Conservation (phyloP, 257 asterid species). For the Solanum chilense region DNA sequence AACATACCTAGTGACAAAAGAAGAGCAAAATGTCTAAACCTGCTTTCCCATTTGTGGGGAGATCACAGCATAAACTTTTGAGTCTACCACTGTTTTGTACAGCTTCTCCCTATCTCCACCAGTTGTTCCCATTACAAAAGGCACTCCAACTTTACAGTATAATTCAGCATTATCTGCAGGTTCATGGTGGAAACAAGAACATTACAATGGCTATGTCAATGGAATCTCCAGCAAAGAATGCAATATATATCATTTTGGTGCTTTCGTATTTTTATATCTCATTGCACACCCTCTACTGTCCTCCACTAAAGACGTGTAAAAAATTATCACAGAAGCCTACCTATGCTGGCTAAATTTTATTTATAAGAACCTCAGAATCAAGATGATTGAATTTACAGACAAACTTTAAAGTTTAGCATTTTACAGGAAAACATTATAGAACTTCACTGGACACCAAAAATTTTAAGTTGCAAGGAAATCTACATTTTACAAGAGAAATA, state of each 20-base stretch:
- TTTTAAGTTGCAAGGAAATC: neutral
- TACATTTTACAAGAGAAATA: neutral
- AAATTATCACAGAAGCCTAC: neutral
- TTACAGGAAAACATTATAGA: neutral
- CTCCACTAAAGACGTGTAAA: neutral
- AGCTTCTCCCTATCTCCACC: slow-evolving; percentile 94
- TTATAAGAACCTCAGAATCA: neutral
- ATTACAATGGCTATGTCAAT: neutral
- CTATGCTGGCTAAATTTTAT: neutral
- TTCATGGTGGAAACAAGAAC: neutral
- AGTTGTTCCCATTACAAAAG: slow-evolving; percentile 96
- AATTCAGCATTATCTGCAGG: slow-evolving; percentile 69
- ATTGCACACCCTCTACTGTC: neutral
- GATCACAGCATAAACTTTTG: slow-evolving; percentile 78
- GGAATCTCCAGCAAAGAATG: neutral
- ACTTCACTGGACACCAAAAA: neutral
- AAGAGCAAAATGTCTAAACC: slow-evolving; percentile 22
- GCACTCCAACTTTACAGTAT: slow-evolving; percentile 87
- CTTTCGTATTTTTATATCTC: neutral
- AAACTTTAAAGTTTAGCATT: neutral
- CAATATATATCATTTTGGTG: neutral
- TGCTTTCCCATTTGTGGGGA: slow-evolving; percentile 99
- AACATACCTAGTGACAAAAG: neutral
- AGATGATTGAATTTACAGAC: neutral
- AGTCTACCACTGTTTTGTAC: slow-evolving; percentile 60